phyloP scores from a whole-genome alignment of 108 stramenopile genomes.

The Conticribra guillardii region DNA sequence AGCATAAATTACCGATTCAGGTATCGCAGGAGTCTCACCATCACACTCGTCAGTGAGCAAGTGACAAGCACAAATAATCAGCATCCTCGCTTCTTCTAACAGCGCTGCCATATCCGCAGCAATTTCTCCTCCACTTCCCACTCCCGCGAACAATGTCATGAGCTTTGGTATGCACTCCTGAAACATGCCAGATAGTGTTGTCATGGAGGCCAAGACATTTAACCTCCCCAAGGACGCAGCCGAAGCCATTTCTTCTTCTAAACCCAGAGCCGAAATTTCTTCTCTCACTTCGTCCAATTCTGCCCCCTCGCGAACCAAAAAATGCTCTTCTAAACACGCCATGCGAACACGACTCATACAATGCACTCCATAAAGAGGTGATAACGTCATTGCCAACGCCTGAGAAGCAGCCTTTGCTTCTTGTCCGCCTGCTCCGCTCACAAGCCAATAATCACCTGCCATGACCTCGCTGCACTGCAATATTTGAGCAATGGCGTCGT shows the following conservation, averaged over 20 bases:
- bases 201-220: slow-evolving; percentile 59
- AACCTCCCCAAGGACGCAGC: slow-evolving; percentile 70
- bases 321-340: slow-evolving; percentile 80
- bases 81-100: slow-evolving; percentile 81
- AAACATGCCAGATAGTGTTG: slow-evolving; percentile 61
- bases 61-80: slow-evolving; percentile 70
- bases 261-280: slow-evolving; percentile 66
- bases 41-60: slow-evolving; percentile 82
- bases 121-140: slow-evolving; percentile 36
- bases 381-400: slow-evolving; percentile 54
- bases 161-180: slow-evolving; percentile 60
- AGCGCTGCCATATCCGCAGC: slow-evolving; percentile 75
- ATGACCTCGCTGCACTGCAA: slow-evolving; percentile 71
- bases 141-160: slow-evolving; percentile 56
- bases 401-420: slow-evolving; percentile 46
- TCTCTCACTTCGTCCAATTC: slow-evolving; percentile 86
- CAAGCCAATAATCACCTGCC: slow-evolving; percentile 80
- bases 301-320: slow-evolving; percentile 56
- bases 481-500: slow-evolving; percentile 73
- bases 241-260: slow-evolving; percentile 84
- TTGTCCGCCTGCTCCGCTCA: slow-evolving; percentile 60
- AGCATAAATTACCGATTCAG: slow-evolving; percentile 58
- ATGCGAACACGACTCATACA: slow-evolving; percentile 68
- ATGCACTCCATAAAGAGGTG: slow-evolving; percentile 73
- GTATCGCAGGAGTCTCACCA: slow-evolving; percentile 81